A percentile compares a stretch with the other conserved stretches of the same genome.
Conservation (phyloP, 805 yeast species). For the Pichia scutulata region DNA sequence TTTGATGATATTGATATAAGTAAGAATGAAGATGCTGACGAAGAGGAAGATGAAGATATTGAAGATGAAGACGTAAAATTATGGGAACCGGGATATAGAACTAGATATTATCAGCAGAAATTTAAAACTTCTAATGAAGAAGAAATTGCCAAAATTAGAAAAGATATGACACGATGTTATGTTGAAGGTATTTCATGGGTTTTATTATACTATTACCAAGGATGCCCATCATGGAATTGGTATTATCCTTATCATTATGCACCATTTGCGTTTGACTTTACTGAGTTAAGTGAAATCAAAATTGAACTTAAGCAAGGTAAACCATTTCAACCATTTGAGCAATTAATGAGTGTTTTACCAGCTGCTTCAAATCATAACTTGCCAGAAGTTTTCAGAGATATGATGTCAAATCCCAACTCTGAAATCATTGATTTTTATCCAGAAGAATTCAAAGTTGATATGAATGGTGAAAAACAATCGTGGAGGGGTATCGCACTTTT, state of each 20-base stretch:
- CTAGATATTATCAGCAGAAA: conserved; percentile 72
- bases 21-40: conserved; percentile 23
- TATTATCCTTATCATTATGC: conserved; percentile 96
- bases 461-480: conserved; percentile 91
- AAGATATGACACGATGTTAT: conserved; percentile 60
- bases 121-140: conserved; percentile 52
- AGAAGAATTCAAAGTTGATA: conserved; percentile 77
- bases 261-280: conserved; percentile 88
- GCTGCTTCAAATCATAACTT: conserved; percentile 86
- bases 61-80: conserved; percentile 29
- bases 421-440: conserved; percentile 91
- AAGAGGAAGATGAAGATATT: conserved; percentile 19
- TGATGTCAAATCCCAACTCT: conserved; percentile 74
- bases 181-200: conserved; percentile 98
- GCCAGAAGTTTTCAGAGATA: conserved; percentile 71
- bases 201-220: conserved; percentile 86
- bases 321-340: conserved; percentile 89
- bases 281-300: conserved; percentile 41
- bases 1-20: conserved; percentile 16
- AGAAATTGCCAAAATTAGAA: conserved; percentile 44
- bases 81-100: conserved; percentile 83
- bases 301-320: conserved; percentile 56
- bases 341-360: conserved; percentile 89
- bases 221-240: conserved; percentile 99
- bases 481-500: conserved; percentile 92